phyloP scores from a whole-genome alignment of 2,329 filamentous ascomycete species.

The Fusarium keratoplasticum region DNA sequence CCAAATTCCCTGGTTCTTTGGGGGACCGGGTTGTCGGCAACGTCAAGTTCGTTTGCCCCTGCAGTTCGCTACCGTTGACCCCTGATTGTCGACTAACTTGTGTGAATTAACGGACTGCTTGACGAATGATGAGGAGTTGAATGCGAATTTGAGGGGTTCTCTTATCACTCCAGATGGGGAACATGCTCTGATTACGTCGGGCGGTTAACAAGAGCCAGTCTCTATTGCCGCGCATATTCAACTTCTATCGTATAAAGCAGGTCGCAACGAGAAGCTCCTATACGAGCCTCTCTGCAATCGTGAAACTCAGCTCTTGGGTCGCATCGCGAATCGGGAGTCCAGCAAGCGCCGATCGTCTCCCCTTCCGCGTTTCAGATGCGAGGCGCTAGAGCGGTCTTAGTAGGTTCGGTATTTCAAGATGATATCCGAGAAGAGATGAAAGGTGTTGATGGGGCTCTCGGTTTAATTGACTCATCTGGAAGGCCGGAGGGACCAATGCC shows the following conservation, averaged over 20 bases:
- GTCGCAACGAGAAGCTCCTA: not conserved
- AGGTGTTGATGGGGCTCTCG: slow-evolving; percentile 14
- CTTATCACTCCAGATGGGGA: not conserved
- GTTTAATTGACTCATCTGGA: not conserved
- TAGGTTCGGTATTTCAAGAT: slow-evolving; percentile 4
- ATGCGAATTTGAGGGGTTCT: not conserved
- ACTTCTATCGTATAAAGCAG: not conserved
- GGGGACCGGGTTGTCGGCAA: slow-evolving; percentile 10
- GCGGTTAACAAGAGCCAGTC: not conserved
- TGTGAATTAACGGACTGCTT: not conserved
- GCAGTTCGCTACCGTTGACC: not conserved
- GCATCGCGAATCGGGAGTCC: slow-evolving; percentile 2
- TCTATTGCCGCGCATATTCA: not conserved
- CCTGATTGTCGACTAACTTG: slow-evolving; percentile 3
- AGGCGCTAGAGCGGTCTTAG: slow-evolving; percentile 23
- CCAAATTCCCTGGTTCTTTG: not conserved
- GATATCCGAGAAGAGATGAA: not conserved
- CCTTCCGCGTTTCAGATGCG: slow-evolving; percentile 32
- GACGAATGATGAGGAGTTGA: not conserved
- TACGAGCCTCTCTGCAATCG: not conserved
- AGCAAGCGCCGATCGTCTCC: slow-evolving; percentile 13
- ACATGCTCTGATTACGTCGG: not conserved
- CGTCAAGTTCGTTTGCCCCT: slow-evolving; percentile 20
- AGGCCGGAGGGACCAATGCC: not conserved
- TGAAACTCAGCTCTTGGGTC: not conserved